Evolutionary conservation across 2,329 filamentous ascomycete species (phyloP).

Genomic region (Colletotrichum musae): DNA sequence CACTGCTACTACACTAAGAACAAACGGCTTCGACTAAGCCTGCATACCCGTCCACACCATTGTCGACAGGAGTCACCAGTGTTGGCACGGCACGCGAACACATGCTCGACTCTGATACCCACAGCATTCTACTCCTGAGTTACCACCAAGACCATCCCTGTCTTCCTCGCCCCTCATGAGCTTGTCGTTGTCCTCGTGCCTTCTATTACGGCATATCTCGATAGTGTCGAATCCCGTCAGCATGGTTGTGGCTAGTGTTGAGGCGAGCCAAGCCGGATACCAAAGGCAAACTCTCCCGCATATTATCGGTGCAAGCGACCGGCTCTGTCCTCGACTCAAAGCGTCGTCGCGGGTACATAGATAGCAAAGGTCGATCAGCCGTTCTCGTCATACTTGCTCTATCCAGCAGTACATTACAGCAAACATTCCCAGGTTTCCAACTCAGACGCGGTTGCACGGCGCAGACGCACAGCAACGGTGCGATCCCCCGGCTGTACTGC

Average conservation of each 20-base stretch:
- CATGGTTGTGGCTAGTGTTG: slow-evolving; percentile 36
- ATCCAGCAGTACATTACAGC: slow-evolving; percentile 2
- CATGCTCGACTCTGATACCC: slow-evolving; percentile 20
- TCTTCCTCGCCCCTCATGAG: slow-evolving; percentile 8
- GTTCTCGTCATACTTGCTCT: slow-evolving; percentile 18
- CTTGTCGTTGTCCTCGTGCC: slow-evolving; percentile 34
- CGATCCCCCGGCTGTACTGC: slow-evolving; percentile 7
- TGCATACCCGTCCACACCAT: slow-evolving; percentile 33
- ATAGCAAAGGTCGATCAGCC: not conserved
- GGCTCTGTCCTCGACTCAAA: not conserved
- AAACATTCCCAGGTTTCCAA: not conserved
- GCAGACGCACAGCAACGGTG: slow-evolving; percentile 12
- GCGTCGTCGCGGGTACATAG: not conserved
- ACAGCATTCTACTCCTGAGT: slow-evolving; percentile 4
- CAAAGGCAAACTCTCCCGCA: slow-evolving; percentile 35
- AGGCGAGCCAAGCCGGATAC: slow-evolving; percentile 28
- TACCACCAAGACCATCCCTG: slow-evolving; percentile 17
- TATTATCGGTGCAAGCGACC: slow-evolving; percentile 33
- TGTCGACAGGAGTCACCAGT: slow-evolving; percentile 24
- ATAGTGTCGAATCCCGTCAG: slow-evolving; percentile 27
- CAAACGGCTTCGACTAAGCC: slow-evolving; percentile 26
- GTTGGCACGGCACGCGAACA: slow-evolving; percentile 23
- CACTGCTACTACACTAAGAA: slow-evolving; percentile 1
- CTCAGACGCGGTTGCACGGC: not conserved
- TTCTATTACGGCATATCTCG: slow-evolving; percentile 27